Evolutionary conservation across 2,329 filamentous ascomycete genomes (phyloP).

Genomic region (Neofusicoccum sp.): DNA sequence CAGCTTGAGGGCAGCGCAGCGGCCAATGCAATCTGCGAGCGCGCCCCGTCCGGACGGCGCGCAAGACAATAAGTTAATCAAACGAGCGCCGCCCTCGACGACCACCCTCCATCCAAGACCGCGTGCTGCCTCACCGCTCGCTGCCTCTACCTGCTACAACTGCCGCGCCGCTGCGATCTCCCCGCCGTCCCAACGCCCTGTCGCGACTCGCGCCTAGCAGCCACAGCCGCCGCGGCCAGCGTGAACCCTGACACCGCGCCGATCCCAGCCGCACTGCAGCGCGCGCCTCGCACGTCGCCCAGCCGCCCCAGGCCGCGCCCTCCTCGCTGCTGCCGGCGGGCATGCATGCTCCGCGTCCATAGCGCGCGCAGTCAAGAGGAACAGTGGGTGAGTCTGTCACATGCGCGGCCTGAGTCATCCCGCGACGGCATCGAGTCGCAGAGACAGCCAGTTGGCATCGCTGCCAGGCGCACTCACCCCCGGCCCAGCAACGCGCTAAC

Average conservation of each 20-base stretch:
- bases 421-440: background rate
- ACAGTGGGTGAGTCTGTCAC: constrained; percentile 14
- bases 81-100: constrained; percentile 14
- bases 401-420: constrained; percentile 4
- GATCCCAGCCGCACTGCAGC: constrained; percentile 8
- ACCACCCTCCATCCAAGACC: background rate
- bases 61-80: constrained; percentile 18
- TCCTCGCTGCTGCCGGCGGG: constrained; percentile 3
- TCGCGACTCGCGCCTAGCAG: constrained; percentile 3
- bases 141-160: background rate
- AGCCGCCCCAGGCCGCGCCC: background rate
- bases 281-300: background rate
- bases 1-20: constrained; percentile 17
- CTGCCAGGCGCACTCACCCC: background rate
- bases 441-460: constrained; percentile 9
- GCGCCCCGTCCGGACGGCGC: constrained; percentile 8
- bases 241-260: background rate
- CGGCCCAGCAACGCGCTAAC: constrained; percentile 15
- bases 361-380: background rate
- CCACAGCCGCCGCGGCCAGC: constrained; percentile 9
- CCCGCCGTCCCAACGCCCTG: constrained; percentile 3
- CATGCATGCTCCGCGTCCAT: constrained; percentile 6
- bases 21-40: constrained; percentile 18
- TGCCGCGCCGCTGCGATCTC: background rate
- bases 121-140: background rate